Evolutionary conservation across 805 yeast genomes (phyloP), one percentile per base, ranked within the genome.

Genomic region (Cyberlindnera petersonii): DNA sequence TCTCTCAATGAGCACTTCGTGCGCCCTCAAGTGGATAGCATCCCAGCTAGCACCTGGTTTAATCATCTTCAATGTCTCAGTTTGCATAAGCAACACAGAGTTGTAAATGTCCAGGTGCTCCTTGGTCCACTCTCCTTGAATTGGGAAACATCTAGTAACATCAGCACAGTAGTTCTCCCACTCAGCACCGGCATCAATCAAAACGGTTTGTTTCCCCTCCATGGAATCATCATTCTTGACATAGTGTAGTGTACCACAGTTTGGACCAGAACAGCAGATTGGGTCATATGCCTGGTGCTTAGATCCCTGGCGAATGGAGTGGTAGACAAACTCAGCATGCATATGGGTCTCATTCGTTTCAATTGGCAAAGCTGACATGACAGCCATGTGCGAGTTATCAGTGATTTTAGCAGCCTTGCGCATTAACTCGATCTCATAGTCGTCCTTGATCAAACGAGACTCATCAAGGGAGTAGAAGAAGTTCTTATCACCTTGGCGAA

Each of bases 111-210:
- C 86, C 49, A 85, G 72, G 53, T 91, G 94, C 56, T 93, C 98
- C 46, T 74, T 75, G 8, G 89, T 76, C 88, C 96, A 91, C 39
- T 81, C 79, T 6, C 98, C 98, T 46, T 70, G 74, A 39, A 87
- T 78, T 21, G 98, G 98, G 75, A 88, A 91, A 58, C 94, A 85
- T 58, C 98, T 75, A 13, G 98, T 93, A 30, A 93, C 96, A 59
- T 91, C 98, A 31, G 87, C 72, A 3, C 96, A 89, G 61, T 91
- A 91, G 59, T 86, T 79, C 48, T 77, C 75, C 96, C 97, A 91
- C 63, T 91, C 98, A 3, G 96, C 95, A 40, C 98, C 98, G 8
- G 98, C 97, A 65, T 91, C 98, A 38, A 91, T 81, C 45, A 91
- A 72, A 10, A 91, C 72, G 6, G 89, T 73, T 33, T 74, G 77